Evolutionary conservation across 1,284 basidiomycete genomes (phyloP).

Genomic region (Abortiporus biennis): DNA sequence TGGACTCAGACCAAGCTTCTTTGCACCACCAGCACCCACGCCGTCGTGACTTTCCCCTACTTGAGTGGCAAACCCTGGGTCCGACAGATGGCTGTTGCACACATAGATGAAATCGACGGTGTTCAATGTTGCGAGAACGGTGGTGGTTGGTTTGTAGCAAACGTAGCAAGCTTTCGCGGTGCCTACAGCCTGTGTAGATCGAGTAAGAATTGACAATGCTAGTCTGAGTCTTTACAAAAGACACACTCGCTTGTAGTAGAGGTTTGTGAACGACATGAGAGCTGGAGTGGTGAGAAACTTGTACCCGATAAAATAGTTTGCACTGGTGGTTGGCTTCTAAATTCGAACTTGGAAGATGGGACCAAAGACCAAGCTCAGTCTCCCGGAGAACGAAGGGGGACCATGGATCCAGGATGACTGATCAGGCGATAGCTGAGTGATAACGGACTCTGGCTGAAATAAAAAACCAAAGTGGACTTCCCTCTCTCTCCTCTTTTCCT

Average conservation of each 20-base stretch:
- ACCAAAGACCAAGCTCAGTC: no score
- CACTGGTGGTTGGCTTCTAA: background rate
- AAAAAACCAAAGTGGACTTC: constrained; percentile 2
- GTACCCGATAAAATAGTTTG: no score
- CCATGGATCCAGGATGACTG: constrained; percentile 7
- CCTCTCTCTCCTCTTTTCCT: constrained; percentile 8
- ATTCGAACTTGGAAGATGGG: no score
- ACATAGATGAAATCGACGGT: constrained; percentile 73
- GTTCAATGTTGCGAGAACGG: constrained; percentile 68
- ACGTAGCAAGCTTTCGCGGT: constrained; percentile 67
- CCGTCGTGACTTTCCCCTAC: constrained; percentile 34
- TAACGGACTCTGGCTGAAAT: constrained; percentile 7
- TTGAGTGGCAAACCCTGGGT: constrained; percentile 63
- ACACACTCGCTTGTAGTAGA: constrained; percentile 79
- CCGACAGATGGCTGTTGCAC: constrained; percentile 62
- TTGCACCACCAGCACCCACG: constrained; percentile 25
- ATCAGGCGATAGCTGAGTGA: constrained; percentile 10
- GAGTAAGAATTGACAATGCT: constrained; percentile 1
- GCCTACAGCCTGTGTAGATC: constrained; percentile 46
- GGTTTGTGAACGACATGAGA: constrained; percentile 63
- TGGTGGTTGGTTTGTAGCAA: constrained; percentile 68
- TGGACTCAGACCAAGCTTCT: constrained; percentile 40
- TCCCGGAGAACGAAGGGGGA: no score
- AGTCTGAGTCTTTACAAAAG: constrained; percentile 4
- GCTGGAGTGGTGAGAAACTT: background rate